Conservation (phyloP, 1,139 yeast genomes). For the Lodderomyces metapsilosis region DNA sequence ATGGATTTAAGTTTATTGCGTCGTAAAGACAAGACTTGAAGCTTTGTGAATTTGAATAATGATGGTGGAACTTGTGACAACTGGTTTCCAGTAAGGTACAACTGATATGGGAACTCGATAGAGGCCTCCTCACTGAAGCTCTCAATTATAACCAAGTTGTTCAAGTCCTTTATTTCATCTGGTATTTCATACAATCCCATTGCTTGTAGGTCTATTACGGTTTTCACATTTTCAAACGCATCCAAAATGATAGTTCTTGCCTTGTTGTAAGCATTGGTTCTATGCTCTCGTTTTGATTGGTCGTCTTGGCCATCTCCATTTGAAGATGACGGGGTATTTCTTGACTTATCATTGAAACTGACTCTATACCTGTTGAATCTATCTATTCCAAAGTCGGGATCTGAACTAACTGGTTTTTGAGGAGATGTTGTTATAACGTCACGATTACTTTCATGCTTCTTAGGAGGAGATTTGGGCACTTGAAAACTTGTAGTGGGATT, state of each 20-base stretch:
- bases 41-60: conserved; percentile 40
- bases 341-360: conserved; percentile 20
- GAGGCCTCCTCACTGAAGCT: conserved; percentile 40
- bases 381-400: conserved; percentile 49
- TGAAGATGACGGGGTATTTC: conserved; percentile 26
- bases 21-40: conserved; percentile 42
- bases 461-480: conserved; percentile 29
- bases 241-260: conserved; percentile 37
- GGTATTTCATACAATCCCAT: conserved; percentile 41
- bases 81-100: conserved; percentile 39
- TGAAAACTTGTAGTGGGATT: conserved; percentile 18
- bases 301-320: conserved; percentile 8
- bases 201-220: conserved; percentile 36
- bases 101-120: conserved; percentile 38
- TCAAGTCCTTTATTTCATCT: conserved; percentile 44
- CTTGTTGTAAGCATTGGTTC: conserved; percentile 16
- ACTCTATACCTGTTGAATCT: conserved; percentile 40
- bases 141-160: conserved; percentile 39
- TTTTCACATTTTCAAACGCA: conserved; percentile 39
- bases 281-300: conserved; percentile 10
- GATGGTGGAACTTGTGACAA: conserved; percentile 34
- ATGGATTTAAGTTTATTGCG: conserved; percentile 35
- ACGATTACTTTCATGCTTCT: conserved; percentile 7
- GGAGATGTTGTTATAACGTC: conserved; percentile 7
- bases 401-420: conserved; percentile 30